Evolutionary conservation across 2,329 filamentous ascomycete species (phyloP).

Genomic region (Fusarium aywerte): DNA sequence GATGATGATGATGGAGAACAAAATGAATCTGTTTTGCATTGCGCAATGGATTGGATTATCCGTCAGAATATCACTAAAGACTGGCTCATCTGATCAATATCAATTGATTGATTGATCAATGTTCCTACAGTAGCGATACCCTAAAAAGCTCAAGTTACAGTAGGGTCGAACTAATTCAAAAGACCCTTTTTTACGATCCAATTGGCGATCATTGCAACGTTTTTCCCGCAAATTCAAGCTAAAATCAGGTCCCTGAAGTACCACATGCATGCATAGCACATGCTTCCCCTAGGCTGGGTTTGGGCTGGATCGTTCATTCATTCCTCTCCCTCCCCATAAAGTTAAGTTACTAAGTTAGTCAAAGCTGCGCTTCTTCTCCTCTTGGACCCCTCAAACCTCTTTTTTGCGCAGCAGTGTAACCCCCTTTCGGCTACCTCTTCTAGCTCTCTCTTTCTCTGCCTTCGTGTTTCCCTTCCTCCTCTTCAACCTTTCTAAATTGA

Average conservation of each 20-base stretch:
- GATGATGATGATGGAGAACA: not conserved
- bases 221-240: slow-evolving; percentile 15
- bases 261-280: slow-evolving; percentile 1
- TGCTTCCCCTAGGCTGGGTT: slow-evolving; percentile 7
- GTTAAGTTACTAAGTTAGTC: not conserved
- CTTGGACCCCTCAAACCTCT: slow-evolving; percentile 28
- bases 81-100: not conserved
- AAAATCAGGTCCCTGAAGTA: slow-evolving; percentile 18
- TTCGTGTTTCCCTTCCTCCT: not conserved
- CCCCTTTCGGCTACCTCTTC: slow-evolving; percentile 28
- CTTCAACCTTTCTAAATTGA: not conserved
- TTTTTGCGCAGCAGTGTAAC: slow-evolving; percentile 24
- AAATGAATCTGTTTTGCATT: not conserved
- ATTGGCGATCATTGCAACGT: slow-evolving; percentile 25
- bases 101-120: not conserved
- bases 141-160: slow-evolving; percentile 20
- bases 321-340: not conserved
- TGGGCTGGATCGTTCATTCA: not conserved
- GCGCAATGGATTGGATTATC: not conserved
- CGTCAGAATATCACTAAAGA: not conserved
- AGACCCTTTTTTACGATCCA: slow-evolving; percentile 18
- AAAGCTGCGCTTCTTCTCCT: slow-evolving; percentile 11
- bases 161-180: slow-evolving; percentile 7
- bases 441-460: not conserved
- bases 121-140: not conserved